phyloP scores from a whole-genome alignment of 1,139 yeast genomes.

The Magnusiomyces clavatus region DNA sequence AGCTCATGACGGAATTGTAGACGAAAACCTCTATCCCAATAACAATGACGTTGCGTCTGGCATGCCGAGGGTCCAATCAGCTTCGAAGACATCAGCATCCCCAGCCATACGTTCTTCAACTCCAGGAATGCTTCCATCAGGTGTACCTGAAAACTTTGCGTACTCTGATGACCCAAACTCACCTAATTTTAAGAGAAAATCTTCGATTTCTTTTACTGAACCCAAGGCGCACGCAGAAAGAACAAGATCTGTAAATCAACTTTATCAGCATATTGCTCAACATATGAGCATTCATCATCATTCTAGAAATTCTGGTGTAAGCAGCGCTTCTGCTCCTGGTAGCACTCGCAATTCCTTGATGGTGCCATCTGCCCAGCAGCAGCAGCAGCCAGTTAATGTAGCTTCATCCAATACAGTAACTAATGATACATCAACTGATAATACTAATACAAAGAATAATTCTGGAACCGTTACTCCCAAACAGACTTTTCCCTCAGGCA shows the following conservation, averaged over 20 bases:
- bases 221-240: conserved; percentile 14
- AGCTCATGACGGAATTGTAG: too few species aligned
- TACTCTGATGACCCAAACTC: not conserved
- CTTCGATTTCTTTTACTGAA: conserved; percentile 14
- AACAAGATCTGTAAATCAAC: conserved; percentile 10
- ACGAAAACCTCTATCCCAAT: too few species aligned
- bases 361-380: not conserved
- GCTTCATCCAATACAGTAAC: not conserved
- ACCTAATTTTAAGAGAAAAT: not conserved
- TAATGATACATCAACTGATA: not conserved
- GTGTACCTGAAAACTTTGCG: not conserved
- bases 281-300: conserved; percentile 3
- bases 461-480: not conserved
- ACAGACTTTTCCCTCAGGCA: not conserved
- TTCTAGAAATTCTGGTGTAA: not conserved
- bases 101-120: not conserved
- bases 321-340: not conserved
- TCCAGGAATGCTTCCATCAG: not conserved
- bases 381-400: not conserved
- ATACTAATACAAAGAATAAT: not conserved
- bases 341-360: conserved; percentile 1
- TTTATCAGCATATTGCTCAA: conserved; percentile 8
- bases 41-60: too few species aligned
- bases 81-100: too few species aligned
- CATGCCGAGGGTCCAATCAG: too few species aligned